Evolutionary conservation across 768 basidiomycete genomes (phyloP).

Genomic region (Pleurotus cornucopiae): DNA sequence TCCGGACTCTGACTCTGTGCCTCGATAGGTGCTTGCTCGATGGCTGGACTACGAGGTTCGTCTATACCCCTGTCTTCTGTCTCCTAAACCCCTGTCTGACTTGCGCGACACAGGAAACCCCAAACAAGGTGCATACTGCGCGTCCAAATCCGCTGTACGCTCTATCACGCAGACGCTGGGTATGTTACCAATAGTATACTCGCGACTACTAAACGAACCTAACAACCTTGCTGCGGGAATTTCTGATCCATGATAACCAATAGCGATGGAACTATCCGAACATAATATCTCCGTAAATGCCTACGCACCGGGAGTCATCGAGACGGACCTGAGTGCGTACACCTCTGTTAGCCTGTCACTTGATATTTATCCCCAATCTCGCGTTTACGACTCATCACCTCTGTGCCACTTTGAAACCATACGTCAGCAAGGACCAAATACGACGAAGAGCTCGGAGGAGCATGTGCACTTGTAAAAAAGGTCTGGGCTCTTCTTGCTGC

Average conservation of each 20-base stretch:
- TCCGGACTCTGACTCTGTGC: not conserved
- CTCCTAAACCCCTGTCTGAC: not conserved
- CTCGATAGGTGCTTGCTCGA: conserved; percentile 25
- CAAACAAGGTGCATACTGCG: conserved; percentile 18
- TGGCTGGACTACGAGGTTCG: conserved; percentile 22
- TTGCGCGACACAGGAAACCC: conserved; percentile 9
- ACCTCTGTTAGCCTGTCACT: not conserved
- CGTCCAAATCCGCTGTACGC: conserved; percentile 35
- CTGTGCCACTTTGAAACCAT: not conserved
- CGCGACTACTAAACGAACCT: no score
- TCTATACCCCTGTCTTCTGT: not conserved
- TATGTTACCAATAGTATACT: conserved; percentile 7
- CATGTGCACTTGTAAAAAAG: conserved; percentile 1
- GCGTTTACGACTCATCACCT: not conserved
- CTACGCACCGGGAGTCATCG: conserved; percentile 31
- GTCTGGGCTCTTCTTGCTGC: not conserved
- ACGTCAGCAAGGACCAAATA: not conserved
- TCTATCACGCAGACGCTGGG: conserved; percentile 33
- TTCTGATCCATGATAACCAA: not conserved
- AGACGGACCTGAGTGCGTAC: conserved; percentile 24
- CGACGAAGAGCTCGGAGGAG: not conserved
- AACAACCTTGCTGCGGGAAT: no score
- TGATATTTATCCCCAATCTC: not conserved
- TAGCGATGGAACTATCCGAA: conserved; percentile 26
- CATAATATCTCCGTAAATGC: conserved; percentile 34